phyloP scores from a whole-genome alignment of 345 rosid genomes.

The Nasturtium officinale region DNA sequence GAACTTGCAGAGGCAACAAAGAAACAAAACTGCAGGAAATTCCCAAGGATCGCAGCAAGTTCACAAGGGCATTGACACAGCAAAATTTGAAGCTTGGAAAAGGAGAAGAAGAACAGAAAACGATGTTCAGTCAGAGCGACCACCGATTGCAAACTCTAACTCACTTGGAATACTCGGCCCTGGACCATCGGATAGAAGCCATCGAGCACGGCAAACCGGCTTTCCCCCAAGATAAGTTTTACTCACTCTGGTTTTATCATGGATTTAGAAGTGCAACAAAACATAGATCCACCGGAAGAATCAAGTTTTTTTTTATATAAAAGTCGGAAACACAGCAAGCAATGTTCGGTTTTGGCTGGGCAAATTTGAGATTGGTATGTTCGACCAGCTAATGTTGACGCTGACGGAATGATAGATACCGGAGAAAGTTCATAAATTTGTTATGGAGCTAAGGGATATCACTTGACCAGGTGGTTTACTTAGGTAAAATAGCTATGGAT shows the following conservation, averaged over 20 bases:
- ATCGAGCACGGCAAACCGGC: conserved; percentile 64
- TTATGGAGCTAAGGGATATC: conserved; percentile 39
- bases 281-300: conserved; percentile 29
- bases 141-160: conserved; percentile 59
- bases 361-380: conserved; percentile 26
- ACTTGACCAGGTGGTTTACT: conserved; percentile 46
- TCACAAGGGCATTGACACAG: conserved; percentile 68
- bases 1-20: conserved; percentile 57
- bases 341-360: conserved; percentile 27
- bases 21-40: conserved; percentile 48
- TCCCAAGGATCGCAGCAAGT: conserved; percentile 55
- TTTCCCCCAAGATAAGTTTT: conserved; percentile 61
- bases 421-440: conserved; percentile 28
- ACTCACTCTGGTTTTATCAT: conserved; percentile 37
- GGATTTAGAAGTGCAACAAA: conserved; percentile 22
- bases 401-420: conserved; percentile 21
- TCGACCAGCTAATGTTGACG: conserved; percentile 17
- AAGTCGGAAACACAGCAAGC: conserved; percentile 26
- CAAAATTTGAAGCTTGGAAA: conserved; percentile 91
- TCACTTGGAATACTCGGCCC: conserved; percentile 96
- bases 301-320: neutral
- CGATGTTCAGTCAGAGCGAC: conserved; percentile 41
- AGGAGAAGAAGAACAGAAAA: conserved; percentile 73
- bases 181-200: conserved; percentile 76
- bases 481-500: conserved; percentile 53